Base-by-base conservation (phyloP, 2,329 filamentous ascomycete species). In the Colletotrichum siamense region DNA sequence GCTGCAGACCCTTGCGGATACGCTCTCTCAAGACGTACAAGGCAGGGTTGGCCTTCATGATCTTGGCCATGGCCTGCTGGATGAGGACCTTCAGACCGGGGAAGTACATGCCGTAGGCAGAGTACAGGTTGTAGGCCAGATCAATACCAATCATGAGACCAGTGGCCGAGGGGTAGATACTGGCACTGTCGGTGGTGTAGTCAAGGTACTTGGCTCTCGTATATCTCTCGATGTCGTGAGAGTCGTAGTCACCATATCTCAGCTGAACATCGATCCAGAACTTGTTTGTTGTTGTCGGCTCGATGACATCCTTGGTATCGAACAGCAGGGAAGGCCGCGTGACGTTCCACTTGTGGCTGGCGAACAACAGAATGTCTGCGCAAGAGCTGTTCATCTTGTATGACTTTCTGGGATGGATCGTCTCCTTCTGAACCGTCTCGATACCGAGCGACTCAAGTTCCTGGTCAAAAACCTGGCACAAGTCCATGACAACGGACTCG, bases 341-440 rank as follows among this genome's bases (percentile, higher is more conserved):
- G 69, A 99, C 96, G 78, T 98, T 99, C 98, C 98, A 99, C 85
- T 99, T 99, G 88, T 99, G 97, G 79, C 95, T 98, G 49, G 97
- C 96, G 82, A 99, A 99, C 12, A 99, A 91, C 71, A 99, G 90
- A 78, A 99, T 98, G 85, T 99, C 97, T 6, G 98, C 97, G 82
- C 97, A 99, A 74, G 96, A 99, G 82, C 96, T 98, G 89, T 99
- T 99, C 97, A 99, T 99, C 92, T 99, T 99, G 92, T 99, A 99
- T 6, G 96, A 98, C 87, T 99, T 99, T 92, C 97, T 92, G 69
- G 97, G 97, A 88, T 99, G 97, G 76, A 99, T 99, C 0, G 97
- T 99, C 88, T 99, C 97, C 86, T 99, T 99, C 84, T 99, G 97
- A 6, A 99, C 97, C 3, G 96, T 98, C 86, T 99, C 97, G 75